Base-by-base conservation (phyloP, 176 grass and related monocot genomes). In the Chrysopogon serrulatus region DNA sequence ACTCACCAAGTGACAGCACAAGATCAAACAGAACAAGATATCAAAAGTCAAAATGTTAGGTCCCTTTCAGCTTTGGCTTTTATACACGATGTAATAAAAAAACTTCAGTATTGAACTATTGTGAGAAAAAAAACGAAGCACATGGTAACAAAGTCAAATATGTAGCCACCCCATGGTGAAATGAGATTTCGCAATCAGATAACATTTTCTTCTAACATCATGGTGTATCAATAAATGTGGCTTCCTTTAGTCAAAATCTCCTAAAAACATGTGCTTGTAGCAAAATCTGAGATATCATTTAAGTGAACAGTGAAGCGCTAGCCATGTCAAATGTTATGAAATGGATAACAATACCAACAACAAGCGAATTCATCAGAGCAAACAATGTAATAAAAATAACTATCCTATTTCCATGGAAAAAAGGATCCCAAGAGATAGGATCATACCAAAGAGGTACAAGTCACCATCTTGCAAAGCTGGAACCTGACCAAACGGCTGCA, bases 391-490 rank as follows among this genome's bases (percentile, higher is more conserved):
- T 12, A 36, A n/a, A 28, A 75, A 62, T 5, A 73, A 79, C 28
- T n/a, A 27, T 54, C 34, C 13, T 65, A 67, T 35, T 79, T 49
- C 34, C 51, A 13, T 35, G 10, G 15, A 31, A 28, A 42, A 47
- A 30, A 37, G 32, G 36, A 67, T 74, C 30, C 5, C 47, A 10
- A 53, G 63, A 89, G 26, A 48, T 34, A 63, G 72, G 8, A 49
- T 83, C 84, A 61, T 90, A 90, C 88, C 88, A 2, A 34, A 90
- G 68, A 90, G 0, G 37, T 51, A 79, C 47, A 90, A 77, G 80
- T 94, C 89, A 47, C 89, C 89, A 65, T 94, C 92, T 57, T 91
- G 79, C 65, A 94, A 75, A 83, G 89, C 92, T 4, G 92, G 92
- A 65, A 94, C 86, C 61, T 89, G 80, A 21, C 92, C 89, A 65